Evolutionary conservation across 2,329 filamentous ascomycete species (phyloP).

Genomic region (Drechslerella coelobrocha): DNA sequence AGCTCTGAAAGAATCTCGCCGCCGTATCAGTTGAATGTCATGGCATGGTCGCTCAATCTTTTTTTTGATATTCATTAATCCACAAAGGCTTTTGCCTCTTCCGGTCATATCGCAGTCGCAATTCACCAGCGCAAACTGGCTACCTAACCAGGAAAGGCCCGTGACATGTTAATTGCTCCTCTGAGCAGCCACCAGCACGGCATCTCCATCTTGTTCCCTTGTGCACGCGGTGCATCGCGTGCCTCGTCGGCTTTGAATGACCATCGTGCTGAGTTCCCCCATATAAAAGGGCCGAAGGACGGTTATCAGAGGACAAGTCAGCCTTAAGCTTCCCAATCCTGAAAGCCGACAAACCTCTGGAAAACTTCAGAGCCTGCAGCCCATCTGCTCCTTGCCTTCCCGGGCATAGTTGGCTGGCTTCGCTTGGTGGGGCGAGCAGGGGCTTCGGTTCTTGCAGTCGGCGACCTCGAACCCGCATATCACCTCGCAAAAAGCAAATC

Average conservation of each 20-base stretch:
- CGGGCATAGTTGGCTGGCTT: conserved; percentile 22
- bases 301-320: not conserved
- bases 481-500: conserved; percentile 47
- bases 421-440: conserved; percentile 5
- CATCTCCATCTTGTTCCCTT: too few relatives aligned
- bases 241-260: too few relatives aligned
- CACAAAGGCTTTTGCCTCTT: conserved; percentile 3
- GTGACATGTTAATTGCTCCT: not conserved
- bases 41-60: conserved; percentile 19
- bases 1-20: conserved; percentile 46
- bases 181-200: not conserved
- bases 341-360: not conserved
- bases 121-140: not conserved
- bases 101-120: not conserved
- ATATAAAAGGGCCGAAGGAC: too few relatives aligned
- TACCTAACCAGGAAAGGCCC: not conserved
- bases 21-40: conserved; percentile 34
- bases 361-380: conserved; percentile 28
- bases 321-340: not conserved
- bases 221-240: too few relatives aligned
- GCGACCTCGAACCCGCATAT: conserved; percentile 47
- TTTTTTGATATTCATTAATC: conserved; percentile 14
- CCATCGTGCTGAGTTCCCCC: not conserved
- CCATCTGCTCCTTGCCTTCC: conserved; percentile 48
- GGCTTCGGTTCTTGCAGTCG: conserved; percentile 41